Evolutionary conservation across 2,329 filamentous ascomycete genomes (phyloP), one percentile per base, ranked within the genome.

Genomic region (Lomentospora prolificans): DNA sequence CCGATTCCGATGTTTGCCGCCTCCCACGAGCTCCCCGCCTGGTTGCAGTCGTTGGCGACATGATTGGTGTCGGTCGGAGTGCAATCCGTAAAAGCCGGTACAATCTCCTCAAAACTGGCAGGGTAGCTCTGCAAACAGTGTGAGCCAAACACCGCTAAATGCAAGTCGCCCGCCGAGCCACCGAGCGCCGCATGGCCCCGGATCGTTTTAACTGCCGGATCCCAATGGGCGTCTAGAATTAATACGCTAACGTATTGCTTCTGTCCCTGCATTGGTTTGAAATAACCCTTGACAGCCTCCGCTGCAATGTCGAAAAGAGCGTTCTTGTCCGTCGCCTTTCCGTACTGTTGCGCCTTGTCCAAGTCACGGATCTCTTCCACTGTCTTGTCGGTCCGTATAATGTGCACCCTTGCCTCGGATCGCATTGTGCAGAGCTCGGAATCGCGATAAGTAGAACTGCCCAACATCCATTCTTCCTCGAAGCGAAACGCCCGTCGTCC

Each of bases 1-100:
- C 92, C 92, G 60, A 97, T 95, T 28, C 91, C 91, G 58, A 96
- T 87, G 63, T 92, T 95, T 25, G 89, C 90, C n/a, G 90, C 85
- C 68, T 97, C 92, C 92, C 92, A 97, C 50, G 85, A 94, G 66
- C 89, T 95, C 24, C 91, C 91, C 5, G 85, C 86, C 61, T 96
- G 89, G 62, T 87, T 87, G 67, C 84, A 89, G 66, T 95, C 89
- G 64, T 96, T 96, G 14, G 87, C 87, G 36, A 96, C 84, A 62
- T 81, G 80, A 39, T 82, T 80, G 8, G 85, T 88, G 66, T 97
- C 89, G 0, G 90, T 96, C 30, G 86, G 83, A 2, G 91, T 96
- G 69, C 90, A 96, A 69, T 97, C 91, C 14, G 82, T 86, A 64
- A 97, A 95, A 4, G 90, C 87, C 19, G 90, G 84, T 3, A 90